phyloP scores from a whole-genome alignment of 495 filamentous ascomycete species.

The Xylaria castorea region DNA sequence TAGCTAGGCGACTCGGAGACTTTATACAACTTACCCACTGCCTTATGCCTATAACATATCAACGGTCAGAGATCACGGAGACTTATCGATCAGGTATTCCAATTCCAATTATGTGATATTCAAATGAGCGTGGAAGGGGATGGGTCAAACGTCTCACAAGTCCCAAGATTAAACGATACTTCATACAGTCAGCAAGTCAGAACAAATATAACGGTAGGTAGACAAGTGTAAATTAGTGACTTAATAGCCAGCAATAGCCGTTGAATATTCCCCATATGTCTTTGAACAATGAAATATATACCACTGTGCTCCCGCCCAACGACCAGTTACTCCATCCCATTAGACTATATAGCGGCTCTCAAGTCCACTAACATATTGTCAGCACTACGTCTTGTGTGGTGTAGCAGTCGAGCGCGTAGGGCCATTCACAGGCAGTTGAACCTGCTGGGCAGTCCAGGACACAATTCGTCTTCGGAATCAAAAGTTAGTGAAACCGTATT shows the following conservation, averaged over 20 bases:
- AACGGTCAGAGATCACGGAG: neutral
- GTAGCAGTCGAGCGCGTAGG: neutral
- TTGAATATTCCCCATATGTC: neutral
- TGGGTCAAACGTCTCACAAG: neutral
- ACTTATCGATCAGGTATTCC: neutral
- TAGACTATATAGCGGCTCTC: too few species aligned
- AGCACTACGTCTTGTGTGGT: neutral
- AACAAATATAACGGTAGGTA: neutral
- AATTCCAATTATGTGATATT: neutral
- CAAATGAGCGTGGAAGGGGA: neutral
- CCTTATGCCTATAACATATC: neutral
- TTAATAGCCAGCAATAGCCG: neutral
- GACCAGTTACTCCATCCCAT: neutral
- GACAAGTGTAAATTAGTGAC: too few species aligned
- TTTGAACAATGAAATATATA: neutral
- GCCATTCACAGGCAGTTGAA: neutral
- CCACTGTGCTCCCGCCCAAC: neutral
- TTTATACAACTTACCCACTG: neutral
- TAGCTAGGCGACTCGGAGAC: neutral
- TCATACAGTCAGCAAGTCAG: neutral
- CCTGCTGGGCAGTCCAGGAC: neutral
- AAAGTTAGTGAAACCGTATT: neutral
- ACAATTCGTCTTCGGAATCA: neutral
- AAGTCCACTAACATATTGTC: conserved; percentile 2
- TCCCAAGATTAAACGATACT: neutral